Conservation (phyloP, 306 rosid species). For the Betula pendula region DNA sequence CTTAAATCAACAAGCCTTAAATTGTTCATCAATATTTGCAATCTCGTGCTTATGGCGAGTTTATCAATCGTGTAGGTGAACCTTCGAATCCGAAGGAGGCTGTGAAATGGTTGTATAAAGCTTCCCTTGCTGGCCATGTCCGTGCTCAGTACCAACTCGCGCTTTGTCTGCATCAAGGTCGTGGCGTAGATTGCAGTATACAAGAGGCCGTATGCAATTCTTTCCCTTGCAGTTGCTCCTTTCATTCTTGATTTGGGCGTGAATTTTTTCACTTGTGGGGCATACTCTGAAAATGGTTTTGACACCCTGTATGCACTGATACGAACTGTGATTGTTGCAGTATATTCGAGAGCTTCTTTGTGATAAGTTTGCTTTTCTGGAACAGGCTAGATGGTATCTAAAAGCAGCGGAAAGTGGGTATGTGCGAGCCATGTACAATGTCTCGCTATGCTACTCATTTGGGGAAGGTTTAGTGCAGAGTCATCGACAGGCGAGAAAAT, state of each 20-base stretch:
- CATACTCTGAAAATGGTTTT: not conserved
- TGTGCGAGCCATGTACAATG: constrained; percentile 85
- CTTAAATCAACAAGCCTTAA: not conserved
- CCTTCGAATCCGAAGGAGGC: constrained; percentile 73
- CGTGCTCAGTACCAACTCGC: constrained; percentile 96
- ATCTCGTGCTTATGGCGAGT: constrained; percentile 7
- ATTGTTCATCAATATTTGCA: not conserved
- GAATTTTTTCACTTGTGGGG: not conserved
- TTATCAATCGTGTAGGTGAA: constrained; percentile 55
- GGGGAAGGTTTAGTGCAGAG: constrained; percentile 70
- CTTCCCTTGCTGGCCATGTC: constrained; percentile 56
- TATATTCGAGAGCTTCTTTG: constrained; percentile 14
- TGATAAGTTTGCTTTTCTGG: constrained; percentile 20
- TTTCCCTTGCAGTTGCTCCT: constrained; percentile 7
- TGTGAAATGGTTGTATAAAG: constrained; percentile 61
- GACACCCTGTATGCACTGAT: not conserved
- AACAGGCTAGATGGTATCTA: constrained; percentile 82
- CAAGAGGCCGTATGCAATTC: constrained; percentile 66
- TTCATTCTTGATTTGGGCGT: not conserved
- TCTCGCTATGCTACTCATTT: constrained; percentile 66
- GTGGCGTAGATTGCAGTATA: constrained; percentile 41
- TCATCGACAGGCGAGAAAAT: constrained; percentile 65
- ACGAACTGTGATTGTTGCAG: not conserved
- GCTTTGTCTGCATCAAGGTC: constrained; percentile 74
- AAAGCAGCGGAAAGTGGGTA: constrained; percentile 91